Evolutionary conservation across 176 grass and related monocot genomes (phyloP), one percentile per base, ranked within the genome.

Genomic region (Aegilops tauschii): DNA sequence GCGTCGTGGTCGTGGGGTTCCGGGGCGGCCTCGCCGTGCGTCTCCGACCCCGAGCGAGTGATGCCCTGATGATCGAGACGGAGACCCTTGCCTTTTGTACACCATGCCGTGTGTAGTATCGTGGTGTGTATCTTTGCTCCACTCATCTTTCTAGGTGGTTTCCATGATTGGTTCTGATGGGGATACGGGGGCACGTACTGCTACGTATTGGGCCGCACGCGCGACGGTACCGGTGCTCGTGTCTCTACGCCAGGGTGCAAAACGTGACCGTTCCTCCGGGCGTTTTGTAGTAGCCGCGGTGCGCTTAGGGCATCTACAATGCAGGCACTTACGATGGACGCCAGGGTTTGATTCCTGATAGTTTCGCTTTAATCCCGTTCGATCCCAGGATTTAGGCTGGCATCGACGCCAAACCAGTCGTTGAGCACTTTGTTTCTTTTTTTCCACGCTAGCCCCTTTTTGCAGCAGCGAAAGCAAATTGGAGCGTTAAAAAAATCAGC

Each of bases 51-150:
- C 28, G 13, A 8, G 74, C 0, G 56, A 36, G 47, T 21, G 90
- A 74, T 67, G 82, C 62, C 21, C 49, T 30, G 79, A 86, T 92
- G 83, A 92, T 92, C 62, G 86, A 23, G 67, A 39, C 61, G 30
- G 73, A 62, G 83, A 88, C 73, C 59, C 18, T 34, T 4, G 32
- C 32, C 32, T 34, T 34, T 52, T 72, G 7, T 7, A 4, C 45
- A 18, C 50, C 16, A 6, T 18, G 50, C 7, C 50, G 50, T 18
- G 50, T 18, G 50, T 18, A 16, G 12, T 5, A 10, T 28, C 12
- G 32, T 29, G 11, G 1, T 12, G 45, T 27, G 12, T 39, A 59
- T 61, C 54, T 62, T 7, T 7, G 2, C 77, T 32, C 29, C 27
- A 5, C 14, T 52, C 73, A 8, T 37, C 34, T 50, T 27, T 50